Conservation (phyloP, 352 stramenopile genomes). For the Globisporangium rhizosaccharum region DNA sequence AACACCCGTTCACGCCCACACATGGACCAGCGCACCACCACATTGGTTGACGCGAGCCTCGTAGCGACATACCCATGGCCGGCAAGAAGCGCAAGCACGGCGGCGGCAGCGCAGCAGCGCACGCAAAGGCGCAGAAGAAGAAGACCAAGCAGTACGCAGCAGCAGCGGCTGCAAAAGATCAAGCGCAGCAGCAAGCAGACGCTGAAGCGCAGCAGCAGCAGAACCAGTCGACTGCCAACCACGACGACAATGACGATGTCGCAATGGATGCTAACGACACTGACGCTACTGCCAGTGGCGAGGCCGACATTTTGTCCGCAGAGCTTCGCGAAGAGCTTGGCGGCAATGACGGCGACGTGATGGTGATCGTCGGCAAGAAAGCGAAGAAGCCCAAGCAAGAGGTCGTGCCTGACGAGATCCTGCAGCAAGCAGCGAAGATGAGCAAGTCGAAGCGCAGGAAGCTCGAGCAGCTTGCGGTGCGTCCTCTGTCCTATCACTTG, state of each 20-base stretch:
- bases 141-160: conserved; percentile 25
- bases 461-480: conserved; percentile 56
- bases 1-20: conserved; percentile 1
- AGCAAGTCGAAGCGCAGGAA: conserved; percentile 84
- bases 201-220: neutral
- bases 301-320: conserved; percentile 44
- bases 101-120: conserved; percentile 21
- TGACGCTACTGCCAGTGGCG: conserved; percentile 1
- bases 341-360: conserved; percentile 42
- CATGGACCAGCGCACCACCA: neutral
- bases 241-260: conserved; percentile 2
- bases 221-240: neutral
- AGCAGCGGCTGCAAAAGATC: neutral
- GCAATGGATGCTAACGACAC: neutral
- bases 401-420: conserved; percentile 43
- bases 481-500: neutral
- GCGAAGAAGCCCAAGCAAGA: conserved; percentile 50
- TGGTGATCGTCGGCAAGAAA: conserved; percentile 55
- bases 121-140: conserved; percentile 45
- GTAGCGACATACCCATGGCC: conserved; percentile 24
- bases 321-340: conserved; percentile 67
- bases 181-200: conserved; percentile 8
- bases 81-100: conserved; percentile 60
- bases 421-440: conserved; percentile 61
- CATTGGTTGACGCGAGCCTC: neutral